phyloP scores from a whole-genome alignment of 305 asterid genomes.

The Rubia tinctorum region DNA sequence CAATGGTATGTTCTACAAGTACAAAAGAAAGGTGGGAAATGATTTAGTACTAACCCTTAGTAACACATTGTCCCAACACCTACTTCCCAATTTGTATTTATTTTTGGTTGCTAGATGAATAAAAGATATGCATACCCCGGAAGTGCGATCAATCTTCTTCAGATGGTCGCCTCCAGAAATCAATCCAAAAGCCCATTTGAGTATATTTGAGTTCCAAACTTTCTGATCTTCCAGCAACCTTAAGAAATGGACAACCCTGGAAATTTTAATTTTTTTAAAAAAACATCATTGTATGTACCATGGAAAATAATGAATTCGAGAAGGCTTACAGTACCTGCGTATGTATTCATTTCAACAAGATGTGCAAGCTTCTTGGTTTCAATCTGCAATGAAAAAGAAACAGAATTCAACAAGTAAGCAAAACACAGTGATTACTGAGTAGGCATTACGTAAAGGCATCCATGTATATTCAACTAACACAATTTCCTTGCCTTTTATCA shows the following conservation, averaged over 20 bases:
- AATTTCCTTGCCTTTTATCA: not conserved
- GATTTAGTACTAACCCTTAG: too few relatives aligned
- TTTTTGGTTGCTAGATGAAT: not conserved
- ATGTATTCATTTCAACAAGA: conserved; percentile 16
- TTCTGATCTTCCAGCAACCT: too few relatives aligned
- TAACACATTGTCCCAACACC: not conserved
- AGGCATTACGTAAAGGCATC: conserved; percentile 12
- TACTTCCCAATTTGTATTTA: not conserved
- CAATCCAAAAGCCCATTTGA: too few relatives aligned
- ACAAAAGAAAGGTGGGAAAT: too few relatives aligned
- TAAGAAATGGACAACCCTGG: too few relatives aligned
- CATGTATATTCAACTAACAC: conserved; percentile 37
- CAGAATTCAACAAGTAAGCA: conserved; percentile 16
- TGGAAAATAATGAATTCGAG: not conserved
- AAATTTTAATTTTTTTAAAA: not conserved
- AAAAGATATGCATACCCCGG: conserved; percentile 44
- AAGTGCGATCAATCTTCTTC: conserved; percentile 53
- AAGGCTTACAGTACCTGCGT: conserved; percentile 52
- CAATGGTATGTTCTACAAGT: too few relatives aligned
- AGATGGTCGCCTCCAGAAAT: conserved; percentile 70
- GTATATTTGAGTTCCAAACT: too few relatives aligned
- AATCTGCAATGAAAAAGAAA: too few relatives aligned
- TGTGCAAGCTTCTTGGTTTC: too few relatives aligned
- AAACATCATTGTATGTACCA: too few relatives aligned
- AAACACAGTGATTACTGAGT: not conserved